Evolutionary conservation across 495 filamentous ascomycete genomes (phyloP), one percentile per base, ranked within the genome.

Genomic region (Immersiella caudata): DNA sequence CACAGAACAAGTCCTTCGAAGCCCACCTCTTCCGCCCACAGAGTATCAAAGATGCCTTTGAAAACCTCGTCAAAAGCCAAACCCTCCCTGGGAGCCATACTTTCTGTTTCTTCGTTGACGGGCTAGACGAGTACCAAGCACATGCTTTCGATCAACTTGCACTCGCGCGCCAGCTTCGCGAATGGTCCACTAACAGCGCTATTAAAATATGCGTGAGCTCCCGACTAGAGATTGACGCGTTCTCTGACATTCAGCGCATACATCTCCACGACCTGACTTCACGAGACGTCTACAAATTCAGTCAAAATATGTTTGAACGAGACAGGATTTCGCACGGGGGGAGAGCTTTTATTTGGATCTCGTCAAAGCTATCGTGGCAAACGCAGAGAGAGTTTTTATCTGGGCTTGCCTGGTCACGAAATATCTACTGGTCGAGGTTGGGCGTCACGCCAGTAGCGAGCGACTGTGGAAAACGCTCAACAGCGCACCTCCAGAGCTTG

Each of bases 71-170:
- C 40, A 4, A 6, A 18, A 18, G 8, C 8, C 21, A 26, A 33
- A 46, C 16, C 11, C 2, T 46, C 56, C 66, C 66, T 68, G n/a
- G 52, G 8, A n/a, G 25, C n/a, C 20, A 56, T 56, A n/a, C 25
- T 7, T 56, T 56, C 52, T 56, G 60, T 50, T 62, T n/a, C 60
- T 22, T 46, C 12, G 20, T 52, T 26, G 50, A 26, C 51, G 40
- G 25, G 3, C 24, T 33, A 0, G 18, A 50, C 7, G 6, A 56
- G 21, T 7, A 20, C 25, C 21, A 46, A 12, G 40, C 40, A 18
- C 40, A 18, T 14, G 11, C 40, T 6, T 18, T 46, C 2, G 40
- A 46, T 18, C 40, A 18, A 46, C 9, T 14, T 2, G 2, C 2
- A 46, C 14, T 46, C 40, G 40, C 40, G 11, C 9, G 40, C 11